Evolutionary conservation across 176 grass and related monocot species (phyloP).

Genomic region (Oryza punctata): DNA sequence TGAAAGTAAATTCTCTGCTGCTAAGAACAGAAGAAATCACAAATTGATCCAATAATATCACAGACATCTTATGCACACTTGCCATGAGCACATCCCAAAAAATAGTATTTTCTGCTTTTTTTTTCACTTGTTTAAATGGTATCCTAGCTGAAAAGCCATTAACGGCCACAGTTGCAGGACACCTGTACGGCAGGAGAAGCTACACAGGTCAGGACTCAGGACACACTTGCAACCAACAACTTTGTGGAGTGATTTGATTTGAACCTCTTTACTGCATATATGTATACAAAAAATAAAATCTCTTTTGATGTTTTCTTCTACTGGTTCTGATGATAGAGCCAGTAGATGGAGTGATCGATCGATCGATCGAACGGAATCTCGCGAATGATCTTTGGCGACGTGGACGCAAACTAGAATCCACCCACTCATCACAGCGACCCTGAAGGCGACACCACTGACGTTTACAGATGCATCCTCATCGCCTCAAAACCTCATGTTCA

Average conservation of each 20-base stretch:
- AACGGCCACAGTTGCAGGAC: conserved; percentile 22
- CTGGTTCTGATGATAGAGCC: background rate
- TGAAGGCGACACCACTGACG: background rate
- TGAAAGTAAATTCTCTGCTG: background rate
- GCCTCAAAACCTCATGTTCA: background rate
- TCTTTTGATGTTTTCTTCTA: background rate
- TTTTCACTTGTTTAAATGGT: background rate
- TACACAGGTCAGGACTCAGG: background rate
- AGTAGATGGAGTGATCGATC: background rate
- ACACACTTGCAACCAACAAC: background rate
- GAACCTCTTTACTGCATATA: background rate
- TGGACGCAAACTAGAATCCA: conserved; percentile 29
- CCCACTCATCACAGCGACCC: background rate
- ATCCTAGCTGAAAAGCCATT: background rate
- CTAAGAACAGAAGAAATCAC: background rate
- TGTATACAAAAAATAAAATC: background rate
- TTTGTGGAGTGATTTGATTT: background rate
- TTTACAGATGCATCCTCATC: background rate
- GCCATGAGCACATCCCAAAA: background rate
- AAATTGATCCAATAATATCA: background rate
- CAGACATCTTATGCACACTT: background rate
- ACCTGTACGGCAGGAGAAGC: background rate
- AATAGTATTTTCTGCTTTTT: too few species aligned
- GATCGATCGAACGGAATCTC: background rate
- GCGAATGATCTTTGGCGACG: conserved; percentile 1